phyloP scores from a whole-genome alignment of 2,329 filamentous ascomycete species.

The Coleophoma eucalyptorum region DNA sequence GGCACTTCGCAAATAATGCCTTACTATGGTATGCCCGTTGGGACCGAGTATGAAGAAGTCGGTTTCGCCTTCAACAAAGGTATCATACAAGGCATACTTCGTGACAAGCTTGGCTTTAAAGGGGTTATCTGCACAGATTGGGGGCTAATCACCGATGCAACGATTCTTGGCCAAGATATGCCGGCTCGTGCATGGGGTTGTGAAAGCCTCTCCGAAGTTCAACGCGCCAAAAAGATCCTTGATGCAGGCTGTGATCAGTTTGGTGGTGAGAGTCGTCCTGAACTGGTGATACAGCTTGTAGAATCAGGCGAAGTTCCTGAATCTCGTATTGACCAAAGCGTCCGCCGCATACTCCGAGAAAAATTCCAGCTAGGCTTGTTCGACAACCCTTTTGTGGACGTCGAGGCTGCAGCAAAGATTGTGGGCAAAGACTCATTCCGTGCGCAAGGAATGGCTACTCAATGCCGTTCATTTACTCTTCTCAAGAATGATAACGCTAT shows the following conservation, averaged over 20 bases:
- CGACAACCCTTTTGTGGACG: conserved; percentile 46
- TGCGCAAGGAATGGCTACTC: conserved; percentile 29
- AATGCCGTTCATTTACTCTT: conserved; percentile 1
- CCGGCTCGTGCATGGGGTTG: conserved; percentile 47
- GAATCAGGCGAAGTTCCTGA: conserved; percentile 36
- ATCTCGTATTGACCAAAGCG: conserved; percentile 39
- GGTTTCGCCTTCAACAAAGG: conserved; percentile 48
- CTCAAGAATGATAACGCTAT: background rate
- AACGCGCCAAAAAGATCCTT: conserved; percentile 38
- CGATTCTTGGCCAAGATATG: conserved; percentile 39
- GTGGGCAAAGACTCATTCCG: conserved; percentile 42
- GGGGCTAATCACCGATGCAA: conserved; percentile 44
- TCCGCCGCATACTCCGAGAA: conserved; percentile 41
- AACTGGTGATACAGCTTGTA: conserved; percentile 45
- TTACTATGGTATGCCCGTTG: conserved; percentile 44
- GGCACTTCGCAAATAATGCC: conserved; percentile 49
- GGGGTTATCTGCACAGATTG: conserved; percentile 50
- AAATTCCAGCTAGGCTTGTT: conserved; percentile 50
- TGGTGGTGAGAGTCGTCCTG: conserved; percentile 43
- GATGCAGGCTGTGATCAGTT: conserved; percentile 49
- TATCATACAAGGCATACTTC: conserved; percentile 45
- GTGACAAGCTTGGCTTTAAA: conserved; percentile 42
- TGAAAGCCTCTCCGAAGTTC: conserved; percentile 37
- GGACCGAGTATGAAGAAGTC: conserved; percentile 40
- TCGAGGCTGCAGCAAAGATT: conserved; percentile 32